Conservation (phyloP, 768 basidiomycete genomes). For the Tylopilus intermedius region DNA sequence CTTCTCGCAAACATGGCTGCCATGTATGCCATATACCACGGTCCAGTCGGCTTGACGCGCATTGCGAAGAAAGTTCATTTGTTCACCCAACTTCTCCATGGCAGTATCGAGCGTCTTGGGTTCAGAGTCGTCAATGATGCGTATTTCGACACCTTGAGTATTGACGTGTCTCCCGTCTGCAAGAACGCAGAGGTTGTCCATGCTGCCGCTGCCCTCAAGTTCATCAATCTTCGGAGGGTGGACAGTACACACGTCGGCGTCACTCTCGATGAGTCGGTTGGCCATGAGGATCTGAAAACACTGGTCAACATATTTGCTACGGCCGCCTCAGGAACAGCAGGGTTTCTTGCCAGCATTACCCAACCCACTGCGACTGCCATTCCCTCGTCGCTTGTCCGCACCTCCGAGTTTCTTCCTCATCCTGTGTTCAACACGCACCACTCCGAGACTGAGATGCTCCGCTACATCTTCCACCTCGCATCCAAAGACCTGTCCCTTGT, state of each 20-base stretch:
- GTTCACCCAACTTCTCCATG: slow-evolving; percentile 72
- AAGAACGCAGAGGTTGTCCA: slow-evolving; percentile 63
- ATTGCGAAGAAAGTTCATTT: slow-evolving; percentile 92
- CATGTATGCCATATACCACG: slow-evolving; percentile 98
- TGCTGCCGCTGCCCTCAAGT: slow-evolving; percentile 51
- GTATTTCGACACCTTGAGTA: slow-evolving; percentile 90
- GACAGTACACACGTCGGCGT: slow-evolving; percentile 76
- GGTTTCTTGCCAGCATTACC: slow-evolving; percentile 46
- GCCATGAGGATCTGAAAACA: slow-evolving; percentile 64
- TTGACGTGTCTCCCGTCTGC: slow-evolving; percentile 62
- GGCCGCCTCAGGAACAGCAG: slow-evolving; percentile 47
- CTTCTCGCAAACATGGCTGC: slow-evolving; percentile 99
- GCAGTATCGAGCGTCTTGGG: slow-evolving; percentile 63
- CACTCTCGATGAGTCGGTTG: slow-evolving; percentile 89
- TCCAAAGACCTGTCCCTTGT: slow-evolving; percentile 92
- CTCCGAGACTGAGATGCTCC: slow-evolving; percentile 97
- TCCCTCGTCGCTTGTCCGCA: slow-evolving; percentile 53
- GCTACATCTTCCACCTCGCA: slow-evolving; percentile 91
- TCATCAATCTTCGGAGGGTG: slow-evolving; percentile 82
- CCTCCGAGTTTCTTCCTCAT: slow-evolving; percentile 72
- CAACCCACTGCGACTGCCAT: slow-evolving; percentile 41
- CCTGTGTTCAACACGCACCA: slow-evolving; percentile 95
- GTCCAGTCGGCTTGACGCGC: slow-evolving; percentile 74
- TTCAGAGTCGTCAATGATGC: slow-evolving; percentile 62
- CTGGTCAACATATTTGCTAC: slow-evolving; percentile 80